These are phyloP conservation scores for Collybiopsis confluens DNA, from an alignment of 768 basidiomycete species.

Conservation along the genomic window DNA sequence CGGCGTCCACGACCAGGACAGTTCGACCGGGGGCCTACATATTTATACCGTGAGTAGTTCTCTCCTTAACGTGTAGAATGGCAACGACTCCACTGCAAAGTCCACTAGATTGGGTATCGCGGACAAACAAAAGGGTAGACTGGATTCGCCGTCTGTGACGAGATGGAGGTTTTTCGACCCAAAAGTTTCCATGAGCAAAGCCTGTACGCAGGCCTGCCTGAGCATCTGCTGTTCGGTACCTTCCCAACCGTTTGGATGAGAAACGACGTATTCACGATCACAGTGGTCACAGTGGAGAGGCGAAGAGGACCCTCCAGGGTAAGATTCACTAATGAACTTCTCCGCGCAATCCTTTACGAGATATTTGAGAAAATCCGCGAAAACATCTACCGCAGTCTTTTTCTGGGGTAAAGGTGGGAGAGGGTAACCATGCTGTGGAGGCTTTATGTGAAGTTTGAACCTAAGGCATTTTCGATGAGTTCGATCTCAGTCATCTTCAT, in stretches of 20 bases:
- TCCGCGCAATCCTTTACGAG: conserved; percentile 37
- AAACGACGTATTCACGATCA: conserved; percentile 34
- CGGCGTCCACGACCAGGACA: conserved; percentile 55
- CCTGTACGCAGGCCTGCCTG: conserved; percentile 37
- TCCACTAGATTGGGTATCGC: neutral
- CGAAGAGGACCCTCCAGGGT: neutral
- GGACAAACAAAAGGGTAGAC: conserved; percentile 41
- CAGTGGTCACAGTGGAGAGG: too few species aligned
- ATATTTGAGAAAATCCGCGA: conserved; percentile 47
- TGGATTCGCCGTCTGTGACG: conserved; percentile 52
- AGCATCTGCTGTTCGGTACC: conserved; percentile 39
- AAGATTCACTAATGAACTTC: conserved; percentile 36
- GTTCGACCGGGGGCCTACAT: conserved; percentile 25
- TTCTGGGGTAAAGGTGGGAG: conserved; percentile 36
- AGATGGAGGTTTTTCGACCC: conserved; percentile 37
- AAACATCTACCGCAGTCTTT: conserved; percentile 38
- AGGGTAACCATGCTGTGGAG: conserved; percentile 20
- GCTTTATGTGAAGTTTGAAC: conserved; percentile 29
- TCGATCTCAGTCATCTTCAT: conserved; percentile 21
- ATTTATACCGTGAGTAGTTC: neutral
- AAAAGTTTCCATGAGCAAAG: conserved; percentile 30
- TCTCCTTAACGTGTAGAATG: neutral
- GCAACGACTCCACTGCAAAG: neutral
- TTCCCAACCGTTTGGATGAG: conserved; percentile 48
- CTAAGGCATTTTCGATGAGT: conserved; percentile 22